Conservation (phyloP, 768 basidiomycete species). For the Leccinellum albellum region DNA sequence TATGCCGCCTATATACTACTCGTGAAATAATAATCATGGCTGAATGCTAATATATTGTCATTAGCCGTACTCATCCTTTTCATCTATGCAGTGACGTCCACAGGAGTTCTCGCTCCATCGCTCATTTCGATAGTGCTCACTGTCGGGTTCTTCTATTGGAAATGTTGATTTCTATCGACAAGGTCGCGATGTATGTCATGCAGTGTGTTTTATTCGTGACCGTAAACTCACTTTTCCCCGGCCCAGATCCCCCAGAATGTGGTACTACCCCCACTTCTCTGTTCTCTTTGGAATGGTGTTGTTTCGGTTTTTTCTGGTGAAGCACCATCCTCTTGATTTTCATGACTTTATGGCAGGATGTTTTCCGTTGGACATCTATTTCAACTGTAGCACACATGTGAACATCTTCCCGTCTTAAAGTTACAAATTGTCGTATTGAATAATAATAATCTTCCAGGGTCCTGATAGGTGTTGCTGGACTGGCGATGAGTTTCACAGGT, state of each 20-base stretch:
- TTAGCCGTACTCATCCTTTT: conserved; percentile 37
- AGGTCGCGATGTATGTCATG: conserved; percentile 40
- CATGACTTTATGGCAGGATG: conserved; percentile 37
- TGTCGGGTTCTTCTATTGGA: conserved; percentile 51
- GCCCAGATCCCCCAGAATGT: conserved; percentile 39
- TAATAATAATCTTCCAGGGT: conserved; percentile 27
- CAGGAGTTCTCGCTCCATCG: conserved; percentile 45
- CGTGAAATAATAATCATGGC: neutral
- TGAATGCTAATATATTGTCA: neutral
- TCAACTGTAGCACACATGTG: conserved; percentile 40
- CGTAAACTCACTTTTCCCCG: neutral
- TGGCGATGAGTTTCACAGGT: conserved; percentile 39
- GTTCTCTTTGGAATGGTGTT: conserved; percentile 38
- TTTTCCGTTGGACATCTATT: conserved; percentile 41
- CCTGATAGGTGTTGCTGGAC: conserved; percentile 39
- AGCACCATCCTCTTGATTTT: conserved; percentile 31
- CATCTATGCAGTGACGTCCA: conserved; percentile 42
- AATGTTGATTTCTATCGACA: conserved; percentile 34
- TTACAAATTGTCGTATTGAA: neutral
- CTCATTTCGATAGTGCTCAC: conserved; percentile 41
- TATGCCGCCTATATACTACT: conserved; percentile 10
- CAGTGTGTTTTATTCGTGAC: neutral
- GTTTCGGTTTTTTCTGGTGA: conserved; percentile 44
- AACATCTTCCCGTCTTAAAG: conserved; percentile 3
- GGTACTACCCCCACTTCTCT: conserved; percentile 41